Evolutionary conservation across 805 yeast genomes (phyloP), one percentile per base, ranked within the genome.

Genomic region (Pichia occidentalis): DNA sequence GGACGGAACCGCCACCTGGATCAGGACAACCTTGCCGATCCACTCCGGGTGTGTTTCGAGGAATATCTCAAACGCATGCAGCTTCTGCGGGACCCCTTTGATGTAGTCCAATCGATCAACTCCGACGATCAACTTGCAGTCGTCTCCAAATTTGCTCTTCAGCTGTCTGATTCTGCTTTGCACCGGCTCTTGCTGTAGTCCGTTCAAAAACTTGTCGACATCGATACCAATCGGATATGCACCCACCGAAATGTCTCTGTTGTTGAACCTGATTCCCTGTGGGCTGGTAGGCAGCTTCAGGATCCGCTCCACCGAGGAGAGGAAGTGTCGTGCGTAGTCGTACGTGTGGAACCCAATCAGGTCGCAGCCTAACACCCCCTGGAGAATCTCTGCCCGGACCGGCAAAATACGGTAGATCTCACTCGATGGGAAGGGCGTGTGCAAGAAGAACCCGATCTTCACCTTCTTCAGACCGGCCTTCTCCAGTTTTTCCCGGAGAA

Each of bases 221-320:
- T 92, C 98, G 43, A 92, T 92, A 41, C 99, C 99, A 49, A 92
- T 92, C n/a, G 99, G 98, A 72, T 88, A 90, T 0, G 97, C 97
- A 18, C 97, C 96, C 24, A 92, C 86, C 21, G 77, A 75, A 32
- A 92, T 90, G 43, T 76, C 75, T 36, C 90, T 67, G 21, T 85
- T 84, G 30, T 77, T 67, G 56, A 71, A 85, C 45, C 81, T 80
- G 14, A 92, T 84, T 14, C 97, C 95, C 47, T 87, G 88, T 4
- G 98, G 98, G 44, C 83, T 68, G 0, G 97, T 87, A 35, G 79
- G 80, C 7, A 87, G 76, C 44, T 84, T 73, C 37, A 92, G 70
- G 14, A 92, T 83, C 40, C 95, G 71, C 42, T 87, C 80, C 9
- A 92, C 95, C 1, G 95, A 79, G 14, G 94, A 81, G 37, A 94